A percentile compares a stretch with the other conserved stretches of the same genome.
These are phyloP conservation scores for Sugiyamaella grinbergsii DNA, from an alignment of 1,139 yeast genomes.

Conservation along the genomic window DNA sequence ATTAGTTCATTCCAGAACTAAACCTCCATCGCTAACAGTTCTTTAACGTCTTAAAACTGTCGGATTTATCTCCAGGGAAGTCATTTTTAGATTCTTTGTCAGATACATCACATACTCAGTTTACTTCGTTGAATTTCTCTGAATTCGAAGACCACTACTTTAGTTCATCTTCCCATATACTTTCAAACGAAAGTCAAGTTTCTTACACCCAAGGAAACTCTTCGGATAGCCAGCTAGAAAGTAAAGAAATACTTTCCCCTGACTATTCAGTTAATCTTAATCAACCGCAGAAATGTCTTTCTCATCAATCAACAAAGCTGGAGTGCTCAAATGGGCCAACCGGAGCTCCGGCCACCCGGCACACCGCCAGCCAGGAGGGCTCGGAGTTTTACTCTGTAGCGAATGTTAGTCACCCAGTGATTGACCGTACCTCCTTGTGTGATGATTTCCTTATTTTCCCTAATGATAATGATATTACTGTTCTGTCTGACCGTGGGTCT, in stretches of 20 bases:
- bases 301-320: conserved; percentile 1
- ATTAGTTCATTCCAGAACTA: conserved; percentile 9
- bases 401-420: not conserved
- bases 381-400: not conserved
- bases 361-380: not conserved
- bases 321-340: not conserved
- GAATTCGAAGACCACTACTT: conserved; percentile 11
- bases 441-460: conserved; percentile 17
- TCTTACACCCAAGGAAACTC: conserved; percentile 7
- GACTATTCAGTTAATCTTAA: conserved; percentile 8
- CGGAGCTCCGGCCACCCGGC: not conserved
- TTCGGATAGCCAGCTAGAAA: conserved; percentile 8
- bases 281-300: conserved; percentile 8
- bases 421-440: conserved; percentile 2
- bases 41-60: conserved; percentile 23
- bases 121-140: conserved; percentile 13
- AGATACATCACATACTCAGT: conserved; percentile 20
- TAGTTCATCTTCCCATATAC: conserved; percentile 1
- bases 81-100: conserved; percentile 24
- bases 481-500: not conserved
- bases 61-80: conserved; percentile 26
- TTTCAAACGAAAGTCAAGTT: conserved; percentile 8
- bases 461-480: conserved; percentile 15
- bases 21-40: not conserved
- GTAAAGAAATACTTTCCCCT: conserved; percentile 11